Base-by-base conservation (phyloP, 495 filamentous ascomycete genomes). In the Viridothelium virens region DNA sequence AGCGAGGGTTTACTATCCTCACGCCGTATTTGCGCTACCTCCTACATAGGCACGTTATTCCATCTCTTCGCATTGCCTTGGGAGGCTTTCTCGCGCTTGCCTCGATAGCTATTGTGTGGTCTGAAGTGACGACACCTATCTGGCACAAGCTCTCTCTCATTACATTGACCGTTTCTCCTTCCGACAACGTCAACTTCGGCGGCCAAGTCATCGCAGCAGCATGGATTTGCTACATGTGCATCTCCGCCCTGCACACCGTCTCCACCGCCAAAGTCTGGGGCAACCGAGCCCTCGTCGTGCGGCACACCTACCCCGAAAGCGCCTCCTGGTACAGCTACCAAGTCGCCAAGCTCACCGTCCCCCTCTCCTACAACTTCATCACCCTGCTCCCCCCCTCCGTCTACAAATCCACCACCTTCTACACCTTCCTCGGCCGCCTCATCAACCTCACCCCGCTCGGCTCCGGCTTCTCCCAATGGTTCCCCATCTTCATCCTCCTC, bases 321-420 rank as follows among this genome's bases (percentile, higher is more conserved):
- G 94, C 94, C 3, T 93, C 91, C 67, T 98, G 94, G 91, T 98
- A 96, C 76, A 87, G 91, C 10, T 85, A 87, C 38, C 90, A 96
- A 69, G 89, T 96, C 37, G 92, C 94, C 9, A 87, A 89, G 63
- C 83, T 98, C 38, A 95, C 90, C 39, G 91, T 97, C 3, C 94
- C 94, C 2, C 82, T 97, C 18, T 86, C 90, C 25, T 97, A 95
- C 82, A 97, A 98, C 75, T 97, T 98, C 72, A 83, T 96, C 74
- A 96, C 92, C 2, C 92, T 97, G 70, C 74, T 96, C 25, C 86
- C 88, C 6, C 82, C 78, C 33, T 77, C 75, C 5, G 79, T 93
- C 41, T 91, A 89, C 71, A 73, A 80, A 48, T 72, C 77, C 16
- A 96, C 91, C 9, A 85, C 88, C 0, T 98, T 96, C 77, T 94